These are phyloP conservation scores for Juglanconis oblonga DNA, from an alignment of 2,329 filamentous ascomycete species.

Conservation along the genomic window DNA sequence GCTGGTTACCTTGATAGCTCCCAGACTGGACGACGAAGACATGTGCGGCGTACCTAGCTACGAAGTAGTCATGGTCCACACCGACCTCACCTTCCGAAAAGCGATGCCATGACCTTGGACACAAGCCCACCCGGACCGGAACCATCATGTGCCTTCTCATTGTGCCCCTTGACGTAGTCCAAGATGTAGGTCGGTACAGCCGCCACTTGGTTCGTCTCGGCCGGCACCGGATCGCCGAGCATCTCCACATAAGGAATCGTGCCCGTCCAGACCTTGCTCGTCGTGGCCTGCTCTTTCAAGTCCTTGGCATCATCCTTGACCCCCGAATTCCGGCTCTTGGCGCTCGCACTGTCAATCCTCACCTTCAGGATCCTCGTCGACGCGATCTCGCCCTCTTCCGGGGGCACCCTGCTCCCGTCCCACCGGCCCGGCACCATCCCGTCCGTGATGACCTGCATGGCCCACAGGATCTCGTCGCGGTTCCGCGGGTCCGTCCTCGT, in stretches of 20 bases:
- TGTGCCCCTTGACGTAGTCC: slow-evolving; percentile 38
- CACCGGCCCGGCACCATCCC: slow-evolving; percentile 68
- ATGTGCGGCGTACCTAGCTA: too few relatives aligned
- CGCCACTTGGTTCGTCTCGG: slow-evolving; percentile 55
- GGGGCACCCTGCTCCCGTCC: slow-evolving; percentile 65
- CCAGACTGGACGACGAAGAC: too few relatives aligned
- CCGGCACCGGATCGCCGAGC: slow-evolving; percentile 61
- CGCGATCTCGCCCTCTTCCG: slow-evolving; percentile 70
- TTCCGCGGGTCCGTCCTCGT: slow-evolving; percentile 31
- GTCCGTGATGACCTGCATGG: slow-evolving; percentile 76
- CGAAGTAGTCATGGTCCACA: too few relatives aligned
- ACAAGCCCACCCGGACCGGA: not conserved
- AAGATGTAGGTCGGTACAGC: slow-evolving; percentile 61
- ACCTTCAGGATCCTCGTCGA: slow-evolving; percentile 72
- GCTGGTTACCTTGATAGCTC: not conserved
- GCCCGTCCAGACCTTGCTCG: slow-evolving; percentile 50
- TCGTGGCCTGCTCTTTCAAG: slow-evolving; percentile 26
- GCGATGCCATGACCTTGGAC: slow-evolving; percentile 8
- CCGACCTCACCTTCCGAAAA: slow-evolving; percentile 3
- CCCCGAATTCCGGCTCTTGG: slow-evolving; percentile 67
- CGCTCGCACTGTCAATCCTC: slow-evolving; percentile 66
- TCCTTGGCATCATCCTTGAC: slow-evolving; percentile 55
- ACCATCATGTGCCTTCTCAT: slow-evolving; percentile 20
- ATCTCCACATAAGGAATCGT: slow-evolving; percentile 61
- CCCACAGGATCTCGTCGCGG: slow-evolving; percentile 69